Evolutionary conservation across 495 filamentous ascomycete genomes (phyloP).

Genomic region (Aspergillus bridgeri): DNA sequence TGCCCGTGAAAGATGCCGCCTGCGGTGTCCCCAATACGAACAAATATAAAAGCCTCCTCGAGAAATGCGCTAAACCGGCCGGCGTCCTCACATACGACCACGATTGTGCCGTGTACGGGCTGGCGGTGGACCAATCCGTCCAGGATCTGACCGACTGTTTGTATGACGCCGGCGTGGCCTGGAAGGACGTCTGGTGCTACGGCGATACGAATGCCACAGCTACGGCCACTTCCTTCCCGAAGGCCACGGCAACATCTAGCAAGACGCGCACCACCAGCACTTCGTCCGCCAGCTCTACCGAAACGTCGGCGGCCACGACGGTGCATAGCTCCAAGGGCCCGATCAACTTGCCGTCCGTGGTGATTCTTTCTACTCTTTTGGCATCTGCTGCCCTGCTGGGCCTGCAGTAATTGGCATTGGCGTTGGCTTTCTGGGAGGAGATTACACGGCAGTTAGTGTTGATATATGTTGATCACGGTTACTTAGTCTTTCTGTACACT

Average conservation of each 20-base stretch:
- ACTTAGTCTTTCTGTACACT: no score
- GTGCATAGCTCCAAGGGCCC: neutral
- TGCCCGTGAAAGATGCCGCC: slow-evolving; percentile 19
- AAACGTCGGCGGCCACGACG: neutral
- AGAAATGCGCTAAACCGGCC: slow-evolving; percentile 12
- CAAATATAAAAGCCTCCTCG: slow-evolving; percentile 11
- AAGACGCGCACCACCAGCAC: neutral
- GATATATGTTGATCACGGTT: no score
- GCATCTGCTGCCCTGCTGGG: neutral
- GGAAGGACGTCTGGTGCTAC: slow-evolving; percentile 30
- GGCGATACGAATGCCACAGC: slow-evolving; percentile 24
- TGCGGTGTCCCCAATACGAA: slow-evolving; percentile 17
- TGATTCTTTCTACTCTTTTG: neutral
- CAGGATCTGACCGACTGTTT: slow-evolving; percentile 21
- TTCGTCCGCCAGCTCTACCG: neutral
- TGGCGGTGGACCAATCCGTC: slow-evolving; percentile 16
- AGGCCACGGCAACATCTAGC: neutral
- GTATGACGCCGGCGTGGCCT: slow-evolving; percentile 23
- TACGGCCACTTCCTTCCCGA: slow-evolving; percentile 11
- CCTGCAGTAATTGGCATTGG: neutral
- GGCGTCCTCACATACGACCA: slow-evolving; percentile 27
- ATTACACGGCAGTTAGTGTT: no score
- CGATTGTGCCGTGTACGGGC: slow-evolving; percentile 35
- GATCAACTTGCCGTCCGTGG: neutral
- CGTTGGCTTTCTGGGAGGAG: no score